Evolutionary conservation across 2,329 filamentous ascomycete species (phyloP).

Genomic region (Fusarium nodosum): DNA sequence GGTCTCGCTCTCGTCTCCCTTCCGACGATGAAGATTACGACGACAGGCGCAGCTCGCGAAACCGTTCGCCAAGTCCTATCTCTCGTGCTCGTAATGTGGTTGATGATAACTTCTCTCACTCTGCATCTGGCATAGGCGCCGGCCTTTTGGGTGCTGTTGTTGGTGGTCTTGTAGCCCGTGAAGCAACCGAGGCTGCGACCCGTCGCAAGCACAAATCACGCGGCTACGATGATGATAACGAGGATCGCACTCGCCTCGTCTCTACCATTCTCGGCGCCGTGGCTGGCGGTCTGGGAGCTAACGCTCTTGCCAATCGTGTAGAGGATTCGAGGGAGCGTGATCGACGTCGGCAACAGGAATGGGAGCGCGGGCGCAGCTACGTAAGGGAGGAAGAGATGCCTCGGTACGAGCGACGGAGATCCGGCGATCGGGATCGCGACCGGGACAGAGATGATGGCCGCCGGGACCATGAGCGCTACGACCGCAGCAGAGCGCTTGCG

Average conservation of each 20-base stretch:
- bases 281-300: slow-evolving; percentile 68
- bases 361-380: slow-evolving; percentile 56
- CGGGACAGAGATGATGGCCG: slow-evolving; percentile 26
- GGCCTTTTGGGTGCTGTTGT: slow-evolving; percentile 68
- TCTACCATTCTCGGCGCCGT: slow-evolving; percentile 68
- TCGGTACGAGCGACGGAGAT: slow-evolving; percentile 44
- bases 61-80: slow-evolving; percentile 53
- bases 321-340: slow-evolving; percentile 56
- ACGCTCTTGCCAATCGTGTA: slow-evolving; percentile 62
- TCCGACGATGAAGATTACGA: slow-evolving; percentile 43
- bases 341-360: slow-evolving; percentile 52
- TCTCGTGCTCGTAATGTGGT: slow-evolving; percentile 59
- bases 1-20: slow-evolving; percentile 44
- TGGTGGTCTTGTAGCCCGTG: slow-evolving; percentile 66
- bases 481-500: slow-evolving; percentile 39
- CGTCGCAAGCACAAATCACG: slow-evolving; percentile 49
- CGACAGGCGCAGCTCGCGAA: slow-evolving; percentile 47
- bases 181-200: slow-evolving; percentile 60
- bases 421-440: slow-evolving; percentile 23
- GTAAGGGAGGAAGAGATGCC: slow-evolving; percentile 50
- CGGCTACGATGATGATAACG: slow-evolving; percentile 47
- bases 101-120: slow-evolving; percentile 63
- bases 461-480: slow-evolving; percentile 33
- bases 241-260: slow-evolving; percentile 55
- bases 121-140: slow-evolving; percentile 63